Conservation (phyloP, 805 yeast genomes). For the Cyberlindnera euphorbiiphila region DNA sequence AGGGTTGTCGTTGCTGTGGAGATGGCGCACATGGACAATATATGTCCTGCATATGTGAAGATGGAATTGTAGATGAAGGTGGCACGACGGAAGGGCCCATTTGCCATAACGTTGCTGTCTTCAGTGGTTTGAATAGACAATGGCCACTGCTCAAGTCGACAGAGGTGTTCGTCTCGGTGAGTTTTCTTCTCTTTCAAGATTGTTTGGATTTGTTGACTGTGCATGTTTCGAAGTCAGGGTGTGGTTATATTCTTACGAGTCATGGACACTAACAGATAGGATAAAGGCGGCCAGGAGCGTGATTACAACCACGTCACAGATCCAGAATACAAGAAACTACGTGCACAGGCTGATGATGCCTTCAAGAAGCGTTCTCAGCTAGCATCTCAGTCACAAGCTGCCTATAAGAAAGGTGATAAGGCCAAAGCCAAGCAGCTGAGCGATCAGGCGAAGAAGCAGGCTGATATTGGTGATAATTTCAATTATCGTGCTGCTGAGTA, state of each 20-base stretch:
- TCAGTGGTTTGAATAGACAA: not conserved
- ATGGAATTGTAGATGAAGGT: too few relatives aligned
- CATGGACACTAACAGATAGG: not conserved
- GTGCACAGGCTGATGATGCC: constrained; percentile 68
- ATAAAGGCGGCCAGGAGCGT: constrained; percentile 26
- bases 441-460: constrained; percentile 58
- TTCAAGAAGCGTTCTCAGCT: constrained; percentile 51
- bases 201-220: too few relatives aligned
- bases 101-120: not conserved
- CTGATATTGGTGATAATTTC: constrained; percentile 57
- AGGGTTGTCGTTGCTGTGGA: too few relatives aligned
- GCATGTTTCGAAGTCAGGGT: too few relatives aligned
- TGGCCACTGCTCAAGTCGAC: constrained; percentile 13
- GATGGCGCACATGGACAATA: too few relatives aligned
- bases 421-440: constrained; percentile 70
- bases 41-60: too few relatives aligned
- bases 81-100: too few relatives aligned
- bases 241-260: too few relatives aligned
- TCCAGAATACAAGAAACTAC: constrained; percentile 53
- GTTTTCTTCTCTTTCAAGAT: constrained; percentile 2
- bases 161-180: constrained; percentile 17
- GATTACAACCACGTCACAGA: constrained; percentile 78
- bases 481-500: constrained; percentile 85
- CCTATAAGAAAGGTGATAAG: constrained; percentile 73
- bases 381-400: constrained; percentile 67